Percentiles rank a stretch among this genome's conserved stretches.
phyloP scores from a whole-genome alignment of 371 early-diverging fungal species.

The Globomyces sp. region DNA sequence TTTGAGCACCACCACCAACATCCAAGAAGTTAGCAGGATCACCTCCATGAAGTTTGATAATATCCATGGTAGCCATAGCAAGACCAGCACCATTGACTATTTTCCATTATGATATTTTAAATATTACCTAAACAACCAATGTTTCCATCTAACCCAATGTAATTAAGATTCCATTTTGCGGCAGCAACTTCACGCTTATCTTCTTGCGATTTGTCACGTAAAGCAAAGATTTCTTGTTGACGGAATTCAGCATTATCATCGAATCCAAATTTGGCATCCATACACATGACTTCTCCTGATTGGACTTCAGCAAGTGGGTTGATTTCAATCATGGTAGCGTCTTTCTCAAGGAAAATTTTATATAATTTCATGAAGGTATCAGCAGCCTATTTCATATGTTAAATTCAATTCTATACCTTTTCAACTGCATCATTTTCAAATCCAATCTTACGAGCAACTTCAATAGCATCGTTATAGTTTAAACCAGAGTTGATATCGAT shows the following conservation, averaged over 20 bases:
- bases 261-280: constrained; percentile 95
- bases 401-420: constrained; percentile 31
- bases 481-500: constrained; percentile 72
- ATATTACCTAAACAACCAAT: constrained; percentile 67
- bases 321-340: constrained; percentile 97
- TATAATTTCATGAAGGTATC: constrained; percentile 90
- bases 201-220: constrained; percentile 94
- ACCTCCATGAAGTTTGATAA: constrained; percentile 97
- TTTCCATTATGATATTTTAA: constrained; percentile 21
- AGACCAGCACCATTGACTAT: constrained; percentile 97
- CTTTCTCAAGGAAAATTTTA: constrained; percentile 94
- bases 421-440: constrained; percentile 79
- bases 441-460: constrained; percentile 70
- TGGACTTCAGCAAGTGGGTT: constrained; percentile 95
- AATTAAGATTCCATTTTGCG: constrained; percentile 95
- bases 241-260: constrained; percentile 99
- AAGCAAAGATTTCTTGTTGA: constrained; percentile 83
- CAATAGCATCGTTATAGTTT: constrained; percentile 34
- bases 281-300: constrained; percentile 83
- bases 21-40: constrained; percentile 99
- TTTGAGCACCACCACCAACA: constrained; percentile 96
- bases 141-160: constrained; percentile 96
- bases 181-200: constrained; percentile 97
- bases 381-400: constrained; percentile 61
- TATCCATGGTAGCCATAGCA: constrained; percentile 99